Conservation (phyloP, 2,329 filamentous ascomycete genomes). For the Penicillium sp. region DNA sequence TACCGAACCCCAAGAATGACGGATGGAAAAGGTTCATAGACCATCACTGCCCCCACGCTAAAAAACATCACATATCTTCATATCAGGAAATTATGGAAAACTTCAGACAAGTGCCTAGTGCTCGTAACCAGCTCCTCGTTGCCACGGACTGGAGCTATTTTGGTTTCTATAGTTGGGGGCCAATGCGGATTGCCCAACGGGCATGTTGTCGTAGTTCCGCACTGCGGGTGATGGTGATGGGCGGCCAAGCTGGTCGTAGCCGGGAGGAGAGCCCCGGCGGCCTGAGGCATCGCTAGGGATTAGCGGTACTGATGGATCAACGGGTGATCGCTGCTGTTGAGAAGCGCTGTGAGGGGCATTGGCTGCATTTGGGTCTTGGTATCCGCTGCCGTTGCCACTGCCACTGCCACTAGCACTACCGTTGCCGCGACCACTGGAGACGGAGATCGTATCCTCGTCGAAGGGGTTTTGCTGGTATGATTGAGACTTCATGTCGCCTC, state of each 20-base stretch:
- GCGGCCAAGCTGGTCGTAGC: constrained; percentile 33
- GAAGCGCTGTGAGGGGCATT: constrained; percentile 27
- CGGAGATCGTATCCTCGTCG: constrained; percentile 71
- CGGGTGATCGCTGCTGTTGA: constrained; percentile 48
- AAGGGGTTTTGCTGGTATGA: constrained; percentile 61
- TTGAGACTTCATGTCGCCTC: constrained; percentile 69
- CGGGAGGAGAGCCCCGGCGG: constrained; percentile 42
- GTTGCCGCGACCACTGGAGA: constrained; percentile 53
- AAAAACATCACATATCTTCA: constrained; percentile 40
- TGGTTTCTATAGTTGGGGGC: constrained; percentile 42
- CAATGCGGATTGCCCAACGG: constrained; percentile 33
- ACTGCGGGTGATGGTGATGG: constrained; percentile 34
- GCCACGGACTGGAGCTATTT: constrained; percentile 63
- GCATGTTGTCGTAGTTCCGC: constrained; percentile 33
- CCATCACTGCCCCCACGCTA: constrained; percentile 32
- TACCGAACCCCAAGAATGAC: constrained; percentile 21
- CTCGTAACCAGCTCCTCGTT: constrained; percentile 65
- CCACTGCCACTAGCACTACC: constrained; percentile 46
- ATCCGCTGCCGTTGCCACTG: constrained; percentile 26
- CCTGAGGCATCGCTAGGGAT: constrained; percentile 46
- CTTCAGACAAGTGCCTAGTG: constrained; percentile 41
- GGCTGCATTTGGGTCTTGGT: background rate
- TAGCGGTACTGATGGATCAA: constrained; percentile 48
- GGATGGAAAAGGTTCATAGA: constrained; percentile 23
- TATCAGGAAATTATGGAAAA: constrained; percentile 31